A percentile compares a stretch with the other conserved stretches of the same genome.
Conservation (phyloP, 768 basidiomycete species). For the Rhodotorula diobovata region DNA sequence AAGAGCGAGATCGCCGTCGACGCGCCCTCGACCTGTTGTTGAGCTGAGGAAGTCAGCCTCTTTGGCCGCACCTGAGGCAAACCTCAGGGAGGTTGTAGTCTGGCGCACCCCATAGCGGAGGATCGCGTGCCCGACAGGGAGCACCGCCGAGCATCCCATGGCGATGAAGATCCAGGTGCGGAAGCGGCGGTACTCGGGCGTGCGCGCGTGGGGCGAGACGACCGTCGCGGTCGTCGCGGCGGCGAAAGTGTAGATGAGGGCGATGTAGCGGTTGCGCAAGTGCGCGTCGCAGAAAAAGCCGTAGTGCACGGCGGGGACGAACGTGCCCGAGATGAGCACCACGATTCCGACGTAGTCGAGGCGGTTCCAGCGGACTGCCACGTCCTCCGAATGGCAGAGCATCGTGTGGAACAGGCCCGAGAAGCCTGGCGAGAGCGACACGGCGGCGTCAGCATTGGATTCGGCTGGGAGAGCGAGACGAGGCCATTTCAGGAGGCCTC, state of each 20-base stretch:
- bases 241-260: constrained; percentile 22
- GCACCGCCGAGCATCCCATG: constrained; percentile 64
- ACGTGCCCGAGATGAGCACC: constrained; percentile 39
- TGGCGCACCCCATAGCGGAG: constrained; percentile 54
- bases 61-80: too few relatives aligned
- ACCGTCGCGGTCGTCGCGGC: constrained; percentile 66
- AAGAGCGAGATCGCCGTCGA: constrained; percentile 63
- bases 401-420: constrained; percentile 72
- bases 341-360: constrained; percentile 79
- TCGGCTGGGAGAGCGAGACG: too few relatives aligned
- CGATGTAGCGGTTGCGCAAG: constrained; percentile 23
- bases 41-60: not conserved
- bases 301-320: constrained; percentile 21
- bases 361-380: constrained; percentile 60
- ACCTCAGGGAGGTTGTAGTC: too few relatives aligned
- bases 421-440: constrained; percentile 42
- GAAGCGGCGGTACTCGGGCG: constrained; percentile 67
- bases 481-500: too few relatives aligned
- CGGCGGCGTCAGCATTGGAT: too few relatives aligned
- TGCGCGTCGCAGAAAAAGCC: constrained; percentile 34
- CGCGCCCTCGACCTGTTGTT: constrained; percentile 50
- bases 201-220: constrained; percentile 69
- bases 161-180: constrained; percentile 74
- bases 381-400: constrained; percentile 66
- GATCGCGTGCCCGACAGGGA: constrained; percentile 66